phyloP scores from a whole-genome alignment of 148 eudicot genomes.

The Chenopodium album region DNA sequence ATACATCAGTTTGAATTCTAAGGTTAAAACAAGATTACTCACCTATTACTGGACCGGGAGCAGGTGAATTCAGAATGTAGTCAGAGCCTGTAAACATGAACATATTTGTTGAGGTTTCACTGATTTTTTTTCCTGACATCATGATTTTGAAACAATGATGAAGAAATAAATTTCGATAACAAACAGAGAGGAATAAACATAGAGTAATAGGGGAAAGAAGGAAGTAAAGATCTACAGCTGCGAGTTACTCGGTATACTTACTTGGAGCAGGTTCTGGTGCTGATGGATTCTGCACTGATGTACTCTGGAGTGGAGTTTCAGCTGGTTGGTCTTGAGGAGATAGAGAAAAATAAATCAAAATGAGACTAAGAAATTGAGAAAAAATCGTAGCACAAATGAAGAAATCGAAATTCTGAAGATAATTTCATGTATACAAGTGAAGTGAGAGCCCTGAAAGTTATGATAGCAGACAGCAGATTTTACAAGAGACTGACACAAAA shows the following conservation, averaged over 20 bases:
- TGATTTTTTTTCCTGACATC: background rate
- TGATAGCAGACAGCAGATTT: too few species aligned
- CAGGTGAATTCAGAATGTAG: conserved; percentile 5
- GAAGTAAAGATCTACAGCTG: background rate
- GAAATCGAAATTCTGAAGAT: too few species aligned
- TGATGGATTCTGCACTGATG: background rate
- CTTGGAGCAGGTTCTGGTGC: conserved; percentile 23
- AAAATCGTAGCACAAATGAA: too few species aligned
- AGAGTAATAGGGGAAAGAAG: background rate
- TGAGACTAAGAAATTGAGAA: too few species aligned
- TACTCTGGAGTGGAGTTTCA: conserved; percentile 5
- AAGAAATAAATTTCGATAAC: too few species aligned
- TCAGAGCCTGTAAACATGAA: conserved; percentile 17
- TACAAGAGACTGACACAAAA: too few species aligned
- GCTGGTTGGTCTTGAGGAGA: background rate
- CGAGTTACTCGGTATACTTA: background rate
- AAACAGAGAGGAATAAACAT: too few species aligned
- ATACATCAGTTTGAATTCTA: too few species aligned
- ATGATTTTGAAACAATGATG: too few species aligned
- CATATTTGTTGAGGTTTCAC: background rate
- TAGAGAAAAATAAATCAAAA: background rate
- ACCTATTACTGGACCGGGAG: conserved; percentile 23
- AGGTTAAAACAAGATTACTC: background rate
- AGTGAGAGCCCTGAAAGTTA: too few species aligned
- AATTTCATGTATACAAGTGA: too few species aligned